phyloP scores from a whole-genome alignment of 2,329 filamentous ascomycete species.

The Orbilia oligospora region DNA sequence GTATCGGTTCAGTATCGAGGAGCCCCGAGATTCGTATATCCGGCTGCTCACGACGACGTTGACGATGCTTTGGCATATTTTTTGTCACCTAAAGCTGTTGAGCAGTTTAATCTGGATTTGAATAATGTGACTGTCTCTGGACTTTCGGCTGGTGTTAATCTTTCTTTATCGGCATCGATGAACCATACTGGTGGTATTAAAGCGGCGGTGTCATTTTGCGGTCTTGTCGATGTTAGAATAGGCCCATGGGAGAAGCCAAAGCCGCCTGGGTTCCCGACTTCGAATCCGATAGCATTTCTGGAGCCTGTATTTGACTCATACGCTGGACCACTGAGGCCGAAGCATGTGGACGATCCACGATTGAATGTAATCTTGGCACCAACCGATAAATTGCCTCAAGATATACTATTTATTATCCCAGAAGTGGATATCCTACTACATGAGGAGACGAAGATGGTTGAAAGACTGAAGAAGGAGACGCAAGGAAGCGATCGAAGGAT shows the following conservation, averaged over 20 bases:
- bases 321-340: constrained; percentile 65
- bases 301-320: constrained; percentile 69
- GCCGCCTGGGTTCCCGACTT: constrained; percentile 64
- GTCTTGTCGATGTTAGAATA: constrained; percentile 67
- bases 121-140: constrained; percentile 69
- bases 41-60: constrained; percentile 68
- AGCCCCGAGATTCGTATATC: constrained; percentile 68
- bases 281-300: constrained; percentile 67
- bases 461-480: constrained; percentile 65
- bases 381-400: constrained; percentile 66
- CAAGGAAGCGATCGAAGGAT: constrained; percentile 62
- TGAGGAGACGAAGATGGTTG: constrained; percentile 68
- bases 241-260: constrained; percentile 68
- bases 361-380: constrained; percentile 67
- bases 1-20: constrained; percentile 68
- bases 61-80: constrained; percentile 69
- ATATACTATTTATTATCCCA: constrained; percentile 68
- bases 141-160: constrained; percentile 69
- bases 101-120: constrained; percentile 67
- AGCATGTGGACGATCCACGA: constrained; percentile 65
- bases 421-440: constrained; percentile 68
- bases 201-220: constrained; percentile 68
- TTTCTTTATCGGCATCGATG: constrained; percentile 67
- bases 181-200: constrained; percentile 64
- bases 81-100: constrained; percentile 66